These are phyloP conservation scores for Monosporascus cannonballus DNA, from an alignment of 2,329 filamentous ascomycete species.

Conservation along the genomic window DNA sequence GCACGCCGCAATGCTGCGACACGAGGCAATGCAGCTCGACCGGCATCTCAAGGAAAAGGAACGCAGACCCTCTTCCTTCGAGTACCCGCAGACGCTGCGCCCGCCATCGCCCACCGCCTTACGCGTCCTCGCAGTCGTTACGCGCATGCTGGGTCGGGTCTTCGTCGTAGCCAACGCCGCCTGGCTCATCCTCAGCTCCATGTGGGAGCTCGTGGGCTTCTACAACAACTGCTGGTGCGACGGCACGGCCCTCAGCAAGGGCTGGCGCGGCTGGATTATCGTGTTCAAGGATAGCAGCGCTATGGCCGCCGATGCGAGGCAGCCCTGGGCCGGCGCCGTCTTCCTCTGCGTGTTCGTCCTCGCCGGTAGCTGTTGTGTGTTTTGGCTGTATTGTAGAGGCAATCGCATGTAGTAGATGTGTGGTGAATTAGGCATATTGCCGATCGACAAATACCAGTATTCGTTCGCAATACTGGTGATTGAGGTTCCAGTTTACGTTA, in stretches of 20 bases:
- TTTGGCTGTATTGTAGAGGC: constrained; percentile 13
- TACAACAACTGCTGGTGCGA: constrained; percentile 18
- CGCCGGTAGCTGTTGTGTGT: constrained; percentile 4
- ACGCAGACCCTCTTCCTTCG: too few relatives aligned
- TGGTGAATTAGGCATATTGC: background rate
- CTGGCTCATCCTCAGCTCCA: constrained; percentile 11
- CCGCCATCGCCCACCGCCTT: constrained; percentile 1
- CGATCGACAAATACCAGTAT: too few relatives aligned
- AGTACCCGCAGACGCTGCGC: background rate
- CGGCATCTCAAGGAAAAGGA: background rate
- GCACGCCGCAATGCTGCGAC: constrained; percentile 10
- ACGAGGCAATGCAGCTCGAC: constrained; percentile 1
- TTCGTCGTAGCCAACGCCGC: constrained; percentile 8
- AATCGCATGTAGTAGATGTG: background rate
- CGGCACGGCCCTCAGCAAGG: constrained; percentile 5
- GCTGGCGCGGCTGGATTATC: constrained; percentile 8
- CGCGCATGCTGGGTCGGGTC: constrained; percentile 6
- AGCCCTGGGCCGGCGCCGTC: constrained; percentile 8
- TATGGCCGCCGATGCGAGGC: background rate
- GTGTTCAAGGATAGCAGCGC: constrained; percentile 9
- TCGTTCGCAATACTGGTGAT: too few relatives aligned
- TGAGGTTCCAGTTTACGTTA: too few relatives aligned
- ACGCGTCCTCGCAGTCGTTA: constrained; percentile 7
- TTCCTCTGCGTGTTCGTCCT: constrained; percentile 5
- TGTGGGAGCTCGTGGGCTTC: constrained; percentile 15